A percentile compares a stretch with the other conserved stretches of the same genome.
Conservation (phyloP, 441 rosid species). For the Erodium chrysanthum region DNA sequence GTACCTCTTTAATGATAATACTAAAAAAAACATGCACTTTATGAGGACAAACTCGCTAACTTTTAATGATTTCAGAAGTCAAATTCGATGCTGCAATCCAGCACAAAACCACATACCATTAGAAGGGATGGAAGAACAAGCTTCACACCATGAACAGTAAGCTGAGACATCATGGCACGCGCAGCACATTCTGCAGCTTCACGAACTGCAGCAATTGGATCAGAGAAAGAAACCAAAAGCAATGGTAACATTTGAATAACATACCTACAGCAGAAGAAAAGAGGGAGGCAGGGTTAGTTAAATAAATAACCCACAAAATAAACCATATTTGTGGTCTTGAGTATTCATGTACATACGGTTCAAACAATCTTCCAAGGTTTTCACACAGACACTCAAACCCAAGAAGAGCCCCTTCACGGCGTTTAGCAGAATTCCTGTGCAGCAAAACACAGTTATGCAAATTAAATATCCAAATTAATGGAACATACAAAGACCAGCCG, state of each 20-base stretch:
- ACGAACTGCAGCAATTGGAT: constrained; percentile 97
- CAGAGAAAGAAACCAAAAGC: constrained; percentile 93
- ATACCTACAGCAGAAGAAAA: constrained; percentile 44
- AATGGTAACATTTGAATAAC: constrained; percentile 91
- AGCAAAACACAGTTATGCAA: constrained; percentile 13
- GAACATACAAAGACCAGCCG: background rate
- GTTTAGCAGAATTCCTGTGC: constrained; percentile 74
- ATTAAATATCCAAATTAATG: background rate
- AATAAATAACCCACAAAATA: background rate
- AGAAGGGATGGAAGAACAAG: constrained; percentile 93
- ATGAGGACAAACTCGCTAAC: no score
- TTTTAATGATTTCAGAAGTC: no score
- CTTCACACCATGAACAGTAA: constrained; percentile 89
- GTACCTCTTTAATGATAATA: no score
- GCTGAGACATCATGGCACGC: constrained; percentile 99
- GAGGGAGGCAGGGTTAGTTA: background rate
- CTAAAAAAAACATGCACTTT: no score
- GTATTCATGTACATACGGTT: constrained; percentile 56
- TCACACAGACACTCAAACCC: constrained; percentile 99
- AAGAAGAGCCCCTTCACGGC: constrained; percentile 92
- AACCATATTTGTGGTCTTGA: background rate
- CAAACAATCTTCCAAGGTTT: constrained; percentile 87
- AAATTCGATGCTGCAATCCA: background rate
- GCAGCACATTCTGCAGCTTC: constrained; percentile 99
- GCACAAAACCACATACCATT: constrained; percentile 36